Percentiles rank a stretch among this genome's conserved stretches.
These are phyloP conservation scores for Zopfochytrium polystomum DNA, from an alignment of 371 early-diverging fungal species.

Conservation along the genomic window DNA sequence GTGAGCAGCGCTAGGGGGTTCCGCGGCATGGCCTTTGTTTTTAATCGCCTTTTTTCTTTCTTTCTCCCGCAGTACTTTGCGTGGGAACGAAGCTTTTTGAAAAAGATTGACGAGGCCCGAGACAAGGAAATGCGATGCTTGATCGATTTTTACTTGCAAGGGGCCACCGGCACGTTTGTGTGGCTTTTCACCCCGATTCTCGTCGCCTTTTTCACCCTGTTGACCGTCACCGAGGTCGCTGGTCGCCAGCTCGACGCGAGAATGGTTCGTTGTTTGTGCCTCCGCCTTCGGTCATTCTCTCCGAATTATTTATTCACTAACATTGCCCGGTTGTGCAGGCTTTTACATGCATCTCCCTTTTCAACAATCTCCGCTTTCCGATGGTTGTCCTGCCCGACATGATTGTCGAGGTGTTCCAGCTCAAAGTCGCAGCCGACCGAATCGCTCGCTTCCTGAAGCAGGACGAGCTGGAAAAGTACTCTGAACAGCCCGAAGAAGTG, in stretches of 20 bases:
- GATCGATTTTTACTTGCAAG: constrained; percentile 11
- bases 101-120: too few species aligned
- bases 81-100: constrained; percentile 42
- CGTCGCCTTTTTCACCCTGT: neutral
- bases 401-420: constrained; percentile 28
- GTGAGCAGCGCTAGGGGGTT: neutral
- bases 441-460: constrained; percentile 34
- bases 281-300: constrained; percentile 32
- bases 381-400: constrained; percentile 54
- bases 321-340: too few species aligned
- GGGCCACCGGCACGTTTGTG: constrained; percentile 18
- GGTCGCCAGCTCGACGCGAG: neutral
- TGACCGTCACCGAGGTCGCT: neutral
- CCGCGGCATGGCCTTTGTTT: neutral
- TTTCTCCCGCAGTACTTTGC: constrained; percentile 31
- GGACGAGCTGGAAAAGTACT: constrained; percentile 39
- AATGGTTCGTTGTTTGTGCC: constrained; percentile 6
- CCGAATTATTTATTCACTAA: constrained; percentile 24
- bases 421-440: constrained; percentile 36
- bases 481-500: neutral
- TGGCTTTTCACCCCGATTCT: constrained; percentile 5
- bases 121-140: constrained; percentile 26
- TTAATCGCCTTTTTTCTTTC: neutral
- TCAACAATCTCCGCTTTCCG: constrained; percentile 59
- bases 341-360: constrained; percentile 58